These are phyloP conservation scores for Helenozyma baotianmanensis DNA, from an alignment of 805 yeast genomes.

Conservation along the genomic window DNA sequence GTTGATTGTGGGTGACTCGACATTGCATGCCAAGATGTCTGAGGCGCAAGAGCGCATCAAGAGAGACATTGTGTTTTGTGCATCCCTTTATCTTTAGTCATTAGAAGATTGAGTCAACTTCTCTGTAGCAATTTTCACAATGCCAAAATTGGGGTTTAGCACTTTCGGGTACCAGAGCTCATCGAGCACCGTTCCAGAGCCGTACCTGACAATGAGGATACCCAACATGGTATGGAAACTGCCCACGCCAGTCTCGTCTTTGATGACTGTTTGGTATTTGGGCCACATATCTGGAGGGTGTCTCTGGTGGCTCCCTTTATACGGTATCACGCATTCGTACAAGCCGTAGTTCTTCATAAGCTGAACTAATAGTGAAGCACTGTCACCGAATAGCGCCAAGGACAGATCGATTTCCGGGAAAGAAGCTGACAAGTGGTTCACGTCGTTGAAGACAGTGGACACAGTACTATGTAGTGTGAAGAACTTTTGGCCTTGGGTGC, in stretches of 20 bases:
- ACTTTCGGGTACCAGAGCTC: slow-evolving; percentile 13
- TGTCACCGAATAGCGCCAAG: slow-evolving; percentile 18
- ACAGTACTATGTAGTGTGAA: slow-evolving; percentile 21
- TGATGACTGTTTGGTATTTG: slow-evolving; percentile 14
- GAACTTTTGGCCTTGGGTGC: slow-evolving; percentile 23
- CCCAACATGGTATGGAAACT: slow-evolving; percentile 39
- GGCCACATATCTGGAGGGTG: no score
- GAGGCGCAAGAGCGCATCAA: slow-evolving; percentile 92
- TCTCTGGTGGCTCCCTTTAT: slow-evolving; percentile 23
- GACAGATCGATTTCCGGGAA: slow-evolving; percentile 23
- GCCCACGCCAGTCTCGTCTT: slow-evolving; percentile 25
- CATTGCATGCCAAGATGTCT: slow-evolving; percentile 82
- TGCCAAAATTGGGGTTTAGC: slow-evolving; percentile 20
- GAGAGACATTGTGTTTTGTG: slow-evolving; percentile 96
- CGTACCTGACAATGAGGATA: slow-evolving; percentile 25
- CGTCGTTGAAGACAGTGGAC: slow-evolving; percentile 25
- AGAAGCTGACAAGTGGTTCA: slow-evolving; percentile 26
- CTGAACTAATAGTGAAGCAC: slow-evolving; percentile 15
- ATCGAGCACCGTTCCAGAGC: slow-evolving; percentile 19
- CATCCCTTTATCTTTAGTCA: slow-evolving; percentile 73
- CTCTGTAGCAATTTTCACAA: slow-evolving; percentile 19
- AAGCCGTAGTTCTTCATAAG: slow-evolving; percentile 31
- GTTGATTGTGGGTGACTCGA: slow-evolving; percentile 87
- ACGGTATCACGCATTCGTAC: slow-evolving; percentile 27
- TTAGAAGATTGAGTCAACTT: not conserved